Percentiles rank a stretch among this genome's conserved stretches.
Conservation (phyloP, 2,329 filamentous ascomycete genomes). For the Phoma sp. region DNA sequence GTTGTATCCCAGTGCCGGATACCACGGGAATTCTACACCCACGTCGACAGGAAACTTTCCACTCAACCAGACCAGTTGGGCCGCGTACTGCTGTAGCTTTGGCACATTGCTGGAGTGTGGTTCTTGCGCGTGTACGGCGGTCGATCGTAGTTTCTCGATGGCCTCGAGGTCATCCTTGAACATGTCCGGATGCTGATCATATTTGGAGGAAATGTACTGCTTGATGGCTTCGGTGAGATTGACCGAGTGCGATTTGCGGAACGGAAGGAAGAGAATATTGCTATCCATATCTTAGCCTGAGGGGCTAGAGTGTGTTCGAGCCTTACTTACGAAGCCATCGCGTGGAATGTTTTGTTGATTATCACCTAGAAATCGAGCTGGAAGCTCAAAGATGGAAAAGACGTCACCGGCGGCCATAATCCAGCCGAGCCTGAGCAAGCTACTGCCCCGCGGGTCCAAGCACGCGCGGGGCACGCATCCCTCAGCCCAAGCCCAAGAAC, state of each 20-base stretch:
- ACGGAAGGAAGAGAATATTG: conserved; percentile 80
- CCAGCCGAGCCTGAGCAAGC: conserved; percentile 1
- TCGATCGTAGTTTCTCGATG: conserved; percentile 80
- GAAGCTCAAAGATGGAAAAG: conserved; percentile 21
- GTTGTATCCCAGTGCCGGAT: conserved; percentile 90
- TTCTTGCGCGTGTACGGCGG: conserved; percentile 88
- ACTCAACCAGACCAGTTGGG: conserved; percentile 88
- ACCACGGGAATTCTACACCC: conserved; percentile 96
- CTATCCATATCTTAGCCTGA: conserved; percentile 34
- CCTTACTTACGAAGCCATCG: conserved; percentile 37
- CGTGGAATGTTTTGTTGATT: conserved; percentile 20
- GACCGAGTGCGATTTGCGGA: conserved; percentile 81
- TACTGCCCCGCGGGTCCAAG: conserved; percentile 13
- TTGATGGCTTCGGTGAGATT: conserved; percentile 83
- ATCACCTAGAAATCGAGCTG: conserved; percentile 2
- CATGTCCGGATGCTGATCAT: conserved; percentile 98
- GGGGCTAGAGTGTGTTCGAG: neutral
- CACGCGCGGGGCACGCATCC: conserved; percentile 3
- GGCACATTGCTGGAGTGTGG: conserved; percentile 84
- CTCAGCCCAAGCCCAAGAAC: conserved; percentile 4
- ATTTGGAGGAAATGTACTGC: conserved; percentile 96
- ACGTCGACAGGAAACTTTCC: conserved; percentile 98
- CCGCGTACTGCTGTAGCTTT: conserved; percentile 89
- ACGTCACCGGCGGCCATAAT: conserved; percentile 31
- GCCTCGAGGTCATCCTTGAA: conserved; percentile 87